phyloP scores from a whole-genome alignment of 495 filamentous ascomycete species.

The Xylaria longipes region DNA sequence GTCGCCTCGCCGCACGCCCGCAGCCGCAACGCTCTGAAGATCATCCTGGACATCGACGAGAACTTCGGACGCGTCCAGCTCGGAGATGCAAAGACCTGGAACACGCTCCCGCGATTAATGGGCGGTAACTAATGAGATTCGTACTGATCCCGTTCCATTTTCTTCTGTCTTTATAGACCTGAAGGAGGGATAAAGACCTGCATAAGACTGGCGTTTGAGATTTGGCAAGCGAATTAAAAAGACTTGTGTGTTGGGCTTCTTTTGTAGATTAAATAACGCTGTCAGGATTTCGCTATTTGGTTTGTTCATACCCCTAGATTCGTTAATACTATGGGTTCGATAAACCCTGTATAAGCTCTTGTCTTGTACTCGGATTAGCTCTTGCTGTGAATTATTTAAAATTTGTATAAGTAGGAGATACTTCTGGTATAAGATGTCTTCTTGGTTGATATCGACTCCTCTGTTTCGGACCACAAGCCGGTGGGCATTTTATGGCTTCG shows the following conservation, averaged over 20 bases:
- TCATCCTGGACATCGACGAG: conserved; percentile 92
- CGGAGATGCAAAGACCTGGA: conserved; percentile 60
- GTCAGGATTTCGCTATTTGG: conserved; percentile 23
- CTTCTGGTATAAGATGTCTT: too few relatives aligned
- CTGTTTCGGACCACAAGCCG: neutral
- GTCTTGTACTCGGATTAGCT: conserved; percentile 18
- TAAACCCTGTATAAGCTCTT: conserved; percentile 2
- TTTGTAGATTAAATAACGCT: conserved; percentile 26
- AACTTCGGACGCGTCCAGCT: conserved; percentile 77
- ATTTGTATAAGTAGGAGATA: neutral
- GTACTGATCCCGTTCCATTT: conserved; percentile 25
- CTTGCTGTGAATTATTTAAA: conserved; percentile 18
- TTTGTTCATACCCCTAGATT: conserved; percentile 29
- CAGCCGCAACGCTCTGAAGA: conserved; percentile 93
- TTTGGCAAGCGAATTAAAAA: conserved; percentile 31
- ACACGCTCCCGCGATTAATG: conserved; percentile 51
- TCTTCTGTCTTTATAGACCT: conserved; percentile 30
- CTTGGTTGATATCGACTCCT: too few relatives aligned
- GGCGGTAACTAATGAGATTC: conserved; percentile 36
- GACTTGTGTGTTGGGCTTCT: conserved; percentile 23
- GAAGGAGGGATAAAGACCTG: conserved; percentile 29
- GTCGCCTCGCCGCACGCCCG: conserved; percentile 78
- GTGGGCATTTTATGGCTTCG: too few relatives aligned
- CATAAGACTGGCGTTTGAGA: conserved; percentile 40
- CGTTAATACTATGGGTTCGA: conserved; percentile 7